phyloP scores from a whole-genome alignment of 1,139 yeast genomes.

The Debaryomyces coudertii region DNA sequence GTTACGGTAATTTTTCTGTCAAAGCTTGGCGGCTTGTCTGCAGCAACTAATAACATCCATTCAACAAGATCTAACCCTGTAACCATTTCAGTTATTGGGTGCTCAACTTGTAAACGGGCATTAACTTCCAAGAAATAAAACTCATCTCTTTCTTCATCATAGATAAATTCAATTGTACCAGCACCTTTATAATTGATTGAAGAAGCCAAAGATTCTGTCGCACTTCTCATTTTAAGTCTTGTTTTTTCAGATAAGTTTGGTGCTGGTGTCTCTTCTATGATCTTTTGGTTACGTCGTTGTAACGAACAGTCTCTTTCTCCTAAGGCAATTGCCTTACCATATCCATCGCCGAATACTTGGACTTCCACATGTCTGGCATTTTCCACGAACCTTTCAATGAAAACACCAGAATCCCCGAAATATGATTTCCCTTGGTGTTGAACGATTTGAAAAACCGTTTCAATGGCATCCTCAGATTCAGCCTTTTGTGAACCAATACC shows the following conservation, averaged over 20 bases:
- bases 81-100: slow-evolving; percentile 93
- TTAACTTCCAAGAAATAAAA: slow-evolving; percentile 95
- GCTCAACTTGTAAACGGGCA: slow-evolving; percentile 96
- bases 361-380: slow-evolving; percentile 95
- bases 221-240: slow-evolving; percentile 71
- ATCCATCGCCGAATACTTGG: slow-evolving; percentile 95
- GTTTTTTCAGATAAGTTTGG: slow-evolving; percentile 86
- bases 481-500: slow-evolving; percentile 97
- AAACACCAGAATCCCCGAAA: slow-evolving; percentile 94
- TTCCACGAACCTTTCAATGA: slow-evolving; percentile 90
- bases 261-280: slow-evolving; percentile 97
- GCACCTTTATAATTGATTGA: slow-evolving; percentile 91
- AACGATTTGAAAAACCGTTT: slow-evolving; percentile 83
- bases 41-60: slow-evolving; percentile 94
- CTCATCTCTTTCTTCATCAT: slow-evolving; percentile 81
- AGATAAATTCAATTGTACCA: slow-evolving; percentile 95
- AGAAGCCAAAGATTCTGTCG: slow-evolving; percentile 82
- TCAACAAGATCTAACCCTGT: slow-evolving; percentile 94
- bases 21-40: slow-evolving; percentile 83
- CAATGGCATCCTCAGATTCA: slow-evolving; percentile 76
- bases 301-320: slow-evolving; percentile 98
- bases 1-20: slow-evolving; percentile 56
- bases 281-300: slow-evolving; percentile 95
- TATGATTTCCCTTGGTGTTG: slow-evolving; percentile 91
- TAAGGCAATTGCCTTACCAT: slow-evolving; percentile 85